Conservation (phyloP, 179 eudicot species). For the Silene noctiflora region DNA sequence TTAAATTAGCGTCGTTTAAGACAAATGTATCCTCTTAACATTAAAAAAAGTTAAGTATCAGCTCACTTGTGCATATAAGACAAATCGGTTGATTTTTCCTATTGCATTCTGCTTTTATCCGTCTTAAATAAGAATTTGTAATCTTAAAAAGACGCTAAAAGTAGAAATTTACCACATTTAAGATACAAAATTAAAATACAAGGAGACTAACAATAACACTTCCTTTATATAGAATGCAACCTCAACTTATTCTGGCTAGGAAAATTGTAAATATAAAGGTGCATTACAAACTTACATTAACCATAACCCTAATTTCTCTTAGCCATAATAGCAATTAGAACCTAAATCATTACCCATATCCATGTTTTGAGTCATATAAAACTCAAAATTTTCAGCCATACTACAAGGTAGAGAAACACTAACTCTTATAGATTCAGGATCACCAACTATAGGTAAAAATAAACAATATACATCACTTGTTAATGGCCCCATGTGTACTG, state of each 20-base stretch:
- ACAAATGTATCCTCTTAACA: no score
- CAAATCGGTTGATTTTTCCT: no score
- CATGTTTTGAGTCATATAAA: conserved; percentile 48
- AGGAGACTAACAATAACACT: conserved; percentile 1
- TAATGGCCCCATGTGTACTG: conserved; percentile 76
- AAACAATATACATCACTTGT: conserved; percentile 79
- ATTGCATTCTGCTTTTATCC: no score
- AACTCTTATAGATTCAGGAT: conserved; percentile 51
- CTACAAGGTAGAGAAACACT: conserved; percentile 62
- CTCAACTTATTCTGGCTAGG: not conserved
- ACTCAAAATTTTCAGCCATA: conserved; percentile 51
- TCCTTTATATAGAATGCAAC: not conserved
- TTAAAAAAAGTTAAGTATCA: no score
- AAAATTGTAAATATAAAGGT: not conserved
- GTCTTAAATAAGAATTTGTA: no score
- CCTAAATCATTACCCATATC: conserved; percentile 30
- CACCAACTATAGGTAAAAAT: conserved; percentile 57
- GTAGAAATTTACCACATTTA: not conserved
- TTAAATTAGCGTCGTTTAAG: no score
- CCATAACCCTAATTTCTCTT: conserved; percentile 1
- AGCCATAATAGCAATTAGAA: not conserved
- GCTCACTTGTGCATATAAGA: no score
- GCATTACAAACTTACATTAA: conserved; percentile 1
- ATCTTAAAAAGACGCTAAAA: no score
- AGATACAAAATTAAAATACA: not conserved